Percentiles rank a stretch among this genome's conserved stretches.
Conservation (phyloP, 2,329 filamentous ascomycete genomes). For the Gyromitra esculenta region DNA sequence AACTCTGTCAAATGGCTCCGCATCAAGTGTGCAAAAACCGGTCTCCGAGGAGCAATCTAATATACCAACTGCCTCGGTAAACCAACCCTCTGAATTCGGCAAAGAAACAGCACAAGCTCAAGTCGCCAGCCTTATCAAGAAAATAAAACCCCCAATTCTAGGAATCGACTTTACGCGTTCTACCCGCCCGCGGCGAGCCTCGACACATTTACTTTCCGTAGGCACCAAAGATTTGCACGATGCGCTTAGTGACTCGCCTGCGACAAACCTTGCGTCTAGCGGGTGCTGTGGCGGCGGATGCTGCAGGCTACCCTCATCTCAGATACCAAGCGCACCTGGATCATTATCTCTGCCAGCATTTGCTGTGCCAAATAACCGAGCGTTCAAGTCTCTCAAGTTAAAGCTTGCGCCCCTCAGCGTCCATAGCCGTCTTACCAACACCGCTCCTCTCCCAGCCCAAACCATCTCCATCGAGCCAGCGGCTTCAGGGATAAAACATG, state of each 20-base stretch:
- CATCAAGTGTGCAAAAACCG: constrained; percentile 31
- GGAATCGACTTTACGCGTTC: constrained; percentile 57
- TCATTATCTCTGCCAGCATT: constrained; percentile 58
- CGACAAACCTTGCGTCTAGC: constrained; percentile 55
- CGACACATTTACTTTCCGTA: constrained; percentile 55
- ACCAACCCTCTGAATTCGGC: constrained; percentile 10
- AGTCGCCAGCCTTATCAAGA: constrained; percentile 50
- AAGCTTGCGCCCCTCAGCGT: constrained; percentile 78
- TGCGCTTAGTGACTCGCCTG: constrained; percentile 55
- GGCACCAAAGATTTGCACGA: constrained; percentile 51
- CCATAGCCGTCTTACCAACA: constrained; percentile 74
- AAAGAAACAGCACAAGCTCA: constrained; percentile 35
- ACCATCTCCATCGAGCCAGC: constrained; percentile 74
- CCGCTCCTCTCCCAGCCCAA: constrained; percentile 77
- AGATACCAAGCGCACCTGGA: constrained; percentile 36
- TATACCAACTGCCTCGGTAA: constrained; percentile 33
- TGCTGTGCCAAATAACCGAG: constrained; percentile 78
- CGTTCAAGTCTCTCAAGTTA: constrained; percentile 80
- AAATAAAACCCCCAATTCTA: constrained; percentile 55
- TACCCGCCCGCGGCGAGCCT: constrained; percentile 48
- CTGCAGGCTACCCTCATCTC: constrained; percentile 53
- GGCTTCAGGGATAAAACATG: constrained; percentile 60
- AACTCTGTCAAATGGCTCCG: constrained; percentile 3
- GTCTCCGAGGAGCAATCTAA: constrained; percentile 49
- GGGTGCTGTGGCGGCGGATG: constrained; percentile 58